These are phyloP conservation scores for Sporobolus alterniflorus DNA, from an alignment of 202 grass and related monocot species.

Conservation along the genomic window DNA sequence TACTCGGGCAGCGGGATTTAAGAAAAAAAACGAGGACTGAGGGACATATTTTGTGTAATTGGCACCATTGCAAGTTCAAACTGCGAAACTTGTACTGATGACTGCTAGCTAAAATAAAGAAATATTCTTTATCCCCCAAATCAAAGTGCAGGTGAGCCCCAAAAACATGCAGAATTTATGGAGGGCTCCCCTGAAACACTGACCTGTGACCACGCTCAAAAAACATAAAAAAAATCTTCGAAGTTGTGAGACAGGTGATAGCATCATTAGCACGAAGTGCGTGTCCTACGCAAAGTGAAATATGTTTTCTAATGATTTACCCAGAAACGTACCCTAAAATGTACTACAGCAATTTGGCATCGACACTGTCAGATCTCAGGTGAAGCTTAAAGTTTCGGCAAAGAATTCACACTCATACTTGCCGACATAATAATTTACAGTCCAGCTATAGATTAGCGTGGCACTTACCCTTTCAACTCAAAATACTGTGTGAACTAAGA, in stretches of 20 bases:
- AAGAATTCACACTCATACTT: constrained; percentile 27
- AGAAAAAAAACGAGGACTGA: not conserved
- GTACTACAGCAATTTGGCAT: constrained; percentile 31
- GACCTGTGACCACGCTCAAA: constrained; percentile 12
- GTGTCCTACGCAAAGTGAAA: constrained; percentile 37
- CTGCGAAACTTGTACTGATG: not conserved
- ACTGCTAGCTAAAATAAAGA: constrained; percentile 18
- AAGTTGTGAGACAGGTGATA: not conserved
- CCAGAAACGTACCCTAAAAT: constrained; percentile 1
- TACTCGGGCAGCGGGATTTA: not conserved
- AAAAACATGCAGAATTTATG: constrained; percentile 44
- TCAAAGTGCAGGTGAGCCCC: constrained; percentile 13
- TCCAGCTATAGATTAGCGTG: not conserved
- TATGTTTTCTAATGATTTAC: constrained; percentile 28
- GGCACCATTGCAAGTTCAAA: not conserved
- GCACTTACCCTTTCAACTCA: not conserved
- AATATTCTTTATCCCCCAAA: not conserved
- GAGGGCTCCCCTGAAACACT: constrained; percentile 36
- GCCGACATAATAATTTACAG: constrained; percentile 39
- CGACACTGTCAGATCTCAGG: constrained; percentile 51
- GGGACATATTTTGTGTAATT: not conserved
- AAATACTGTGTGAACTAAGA: too few species aligned
- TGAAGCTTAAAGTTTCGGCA: constrained; percentile 46
- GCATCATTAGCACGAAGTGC: constrained; percentile 16
- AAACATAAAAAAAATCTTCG: constrained; percentile 13